phyloP scores from a whole-genome alignment of 108 stramenopile genomes.

The Parietichytrium sp. region DNA sequence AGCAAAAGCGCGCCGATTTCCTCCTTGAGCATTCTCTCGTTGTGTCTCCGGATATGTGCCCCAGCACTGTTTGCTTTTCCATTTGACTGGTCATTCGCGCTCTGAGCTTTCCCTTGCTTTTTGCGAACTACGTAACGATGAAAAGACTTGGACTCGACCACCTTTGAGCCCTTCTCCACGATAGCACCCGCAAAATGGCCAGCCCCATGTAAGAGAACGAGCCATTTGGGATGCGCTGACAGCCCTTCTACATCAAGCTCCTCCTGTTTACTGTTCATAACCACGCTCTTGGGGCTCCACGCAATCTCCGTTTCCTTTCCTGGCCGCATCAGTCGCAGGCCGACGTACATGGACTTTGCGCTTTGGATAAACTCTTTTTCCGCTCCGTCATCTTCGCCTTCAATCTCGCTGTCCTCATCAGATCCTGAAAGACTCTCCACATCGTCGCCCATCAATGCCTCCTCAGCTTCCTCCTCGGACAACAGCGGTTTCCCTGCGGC shows the following conservation, averaged over 20 bases:
- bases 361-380: neutral
- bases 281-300: neutral
- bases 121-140: slow-evolving; percentile 4
- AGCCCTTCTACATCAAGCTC: neutral
- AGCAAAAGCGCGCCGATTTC: slow-evolving; percentile 9
- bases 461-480: slow-evolving; percentile 8
- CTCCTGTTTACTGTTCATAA: neutral
- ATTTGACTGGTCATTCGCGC: slow-evolving; percentile 18
- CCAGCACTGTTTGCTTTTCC: slow-evolving; percentile 31
- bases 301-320: neutral
- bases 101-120: slow-evolving; percentile 28
- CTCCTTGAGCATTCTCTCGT: slow-evolving; percentile 28
- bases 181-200: slow-evolving; percentile 35
- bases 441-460: neutral
- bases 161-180: neutral
- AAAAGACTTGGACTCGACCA: slow-evolving; percentile 22
- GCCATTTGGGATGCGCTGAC: neutral
- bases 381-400: neutral
- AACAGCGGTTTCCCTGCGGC: neutral
- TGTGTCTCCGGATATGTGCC: neutral
- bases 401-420: neutral
- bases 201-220: slow-evolving; percentile 4
- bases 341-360: neutral
- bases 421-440: neutral
- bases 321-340: neutral